Evolutionary conservation across 1,284 basidiomycete genomes (phyloP).

Genomic region (Microbotryum silenes-acaulis): DNA sequence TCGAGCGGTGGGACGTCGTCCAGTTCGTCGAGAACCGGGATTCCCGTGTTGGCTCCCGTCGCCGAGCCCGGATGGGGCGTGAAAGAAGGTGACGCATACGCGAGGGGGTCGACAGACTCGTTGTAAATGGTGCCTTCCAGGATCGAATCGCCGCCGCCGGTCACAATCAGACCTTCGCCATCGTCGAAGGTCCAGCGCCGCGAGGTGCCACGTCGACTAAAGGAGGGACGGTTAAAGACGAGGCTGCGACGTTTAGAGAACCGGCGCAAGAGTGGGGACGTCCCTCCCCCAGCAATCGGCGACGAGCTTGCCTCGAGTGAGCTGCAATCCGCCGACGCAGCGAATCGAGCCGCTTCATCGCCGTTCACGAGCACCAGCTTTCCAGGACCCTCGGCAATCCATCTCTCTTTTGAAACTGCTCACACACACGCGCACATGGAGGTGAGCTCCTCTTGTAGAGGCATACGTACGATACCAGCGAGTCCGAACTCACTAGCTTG

Average conservation of each 20-base stretch:
- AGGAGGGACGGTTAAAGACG: background rate
- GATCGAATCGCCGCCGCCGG: constrained; percentile 7
- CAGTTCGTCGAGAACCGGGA: background rate
- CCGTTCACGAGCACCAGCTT: constrained; percentile 14
- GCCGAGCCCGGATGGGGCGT: background rate
- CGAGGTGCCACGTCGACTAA: constrained; percentile 6
- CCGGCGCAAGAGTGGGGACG: background rate
- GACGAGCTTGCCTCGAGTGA: background rate
- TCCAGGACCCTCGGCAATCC: constrained; percentile 15
- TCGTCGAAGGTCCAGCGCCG: constrained; percentile 11
- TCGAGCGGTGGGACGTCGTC: constrained; percentile 15
- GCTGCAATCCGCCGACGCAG: background rate
- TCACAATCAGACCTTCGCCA: constrained; percentile 22
- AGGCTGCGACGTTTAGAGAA: background rate
- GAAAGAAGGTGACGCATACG: background rate
- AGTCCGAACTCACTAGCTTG: constrained; percentile 15
- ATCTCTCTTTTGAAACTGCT: constrained; percentile 17
- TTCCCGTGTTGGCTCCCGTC: background rate
- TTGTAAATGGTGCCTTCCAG: constrained; percentile 20
- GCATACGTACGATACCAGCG: background rate
- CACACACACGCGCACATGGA: background rate
- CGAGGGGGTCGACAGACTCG: background rate
- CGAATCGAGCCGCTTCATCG: background rate
- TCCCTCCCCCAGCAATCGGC: background rate
- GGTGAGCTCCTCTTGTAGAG: background rate